Evolutionary conservation across 139 green algal species (phyloP).

Genomic region (Chlamydomonas incerta): DNA sequence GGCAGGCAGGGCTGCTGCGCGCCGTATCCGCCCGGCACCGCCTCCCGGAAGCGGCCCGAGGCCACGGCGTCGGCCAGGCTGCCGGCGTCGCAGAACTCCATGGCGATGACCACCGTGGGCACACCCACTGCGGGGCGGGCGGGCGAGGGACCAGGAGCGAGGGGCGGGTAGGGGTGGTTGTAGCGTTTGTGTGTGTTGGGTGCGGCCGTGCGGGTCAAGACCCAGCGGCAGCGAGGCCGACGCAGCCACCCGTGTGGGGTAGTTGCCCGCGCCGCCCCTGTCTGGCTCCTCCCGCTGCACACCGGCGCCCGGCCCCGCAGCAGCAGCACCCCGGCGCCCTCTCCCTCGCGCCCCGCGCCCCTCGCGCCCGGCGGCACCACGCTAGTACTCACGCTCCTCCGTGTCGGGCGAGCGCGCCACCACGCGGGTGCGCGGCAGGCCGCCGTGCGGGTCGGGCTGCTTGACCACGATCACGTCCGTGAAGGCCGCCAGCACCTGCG

Average conservation of each 20-base stretch:
- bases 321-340: too few species aligned
- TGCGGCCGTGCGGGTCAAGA: too few species aligned
- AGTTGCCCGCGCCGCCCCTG: too few species aligned
- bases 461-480: slow-evolving; percentile 24
- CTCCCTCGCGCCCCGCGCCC: too few species aligned
- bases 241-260: too few species aligned
- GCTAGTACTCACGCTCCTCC: slow-evolving; percentile 18
- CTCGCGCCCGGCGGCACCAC: not conserved
- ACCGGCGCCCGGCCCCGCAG: too few species aligned
- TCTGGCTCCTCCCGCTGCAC: too few species aligned
- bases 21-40: slow-evolving; percentile 6
- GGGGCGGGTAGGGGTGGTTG: too few species aligned
- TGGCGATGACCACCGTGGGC: slow-evolving; percentile 43
- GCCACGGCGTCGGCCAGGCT: slow-evolving; percentile 47
- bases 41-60: slow-evolving; percentile 26
- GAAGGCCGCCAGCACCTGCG: slow-evolving; percentile 26
- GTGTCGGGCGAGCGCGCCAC: slow-evolving; percentile 2
- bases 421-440: not conserved
- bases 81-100: slow-evolving; percentile 55
- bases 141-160: not conserved
- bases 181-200: too few species aligned
- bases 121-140: slow-evolving; percentile 6
- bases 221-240: too few species aligned
- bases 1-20: slow-evolving; percentile 17
- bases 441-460: not conserved